Conservation (phyloP, 352 stramenopile genomes). For the Globisporangium takayamanum region DNA sequence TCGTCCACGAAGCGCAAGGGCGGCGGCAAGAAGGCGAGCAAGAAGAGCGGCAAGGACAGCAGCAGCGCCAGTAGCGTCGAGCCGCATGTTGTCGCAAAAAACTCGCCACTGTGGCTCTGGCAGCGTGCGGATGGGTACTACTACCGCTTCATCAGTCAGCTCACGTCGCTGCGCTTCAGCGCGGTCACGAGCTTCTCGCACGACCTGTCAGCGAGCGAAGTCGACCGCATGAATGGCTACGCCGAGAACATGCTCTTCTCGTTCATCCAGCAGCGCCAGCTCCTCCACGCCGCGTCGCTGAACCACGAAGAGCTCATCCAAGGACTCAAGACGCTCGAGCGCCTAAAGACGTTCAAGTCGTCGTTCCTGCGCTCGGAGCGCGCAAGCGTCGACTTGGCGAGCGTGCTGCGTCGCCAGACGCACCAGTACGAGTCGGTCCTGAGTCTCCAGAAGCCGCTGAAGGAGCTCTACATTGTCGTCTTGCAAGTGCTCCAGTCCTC, state of each 20-base stretch:
- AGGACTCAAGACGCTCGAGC: conserved; percentile 39
- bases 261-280: conserved; percentile 84
- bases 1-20: conserved; percentile 20
- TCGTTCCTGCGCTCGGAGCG: conserved; percentile 8
- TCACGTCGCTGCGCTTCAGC: conserved; percentile 72
- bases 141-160: conserved; percentile 81
- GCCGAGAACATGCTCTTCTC: conserved; percentile 87
- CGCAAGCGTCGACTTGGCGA: background rate
- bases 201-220: conserved; percentile 77
- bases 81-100: conserved; percentile 25
- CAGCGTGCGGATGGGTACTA: conserved; percentile 85
- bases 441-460: conserved; percentile 41
- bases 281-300: conserved; percentile 58
- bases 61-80: background rate
- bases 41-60: conserved; percentile 16
- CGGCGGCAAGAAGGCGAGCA: conserved; percentile 25
- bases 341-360: conserved; percentile 37
- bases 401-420: conserved; percentile 24
- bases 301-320: conserved; percentile 69
- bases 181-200: conserved; percentile 78
- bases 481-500: conserved; percentile 31
- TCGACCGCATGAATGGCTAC: conserved; percentile 85
- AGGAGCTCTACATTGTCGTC: conserved; percentile 64
- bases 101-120: conserved; percentile 77
- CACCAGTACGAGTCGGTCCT: conserved; percentile 41